These are phyloP conservation scores for Vitis hybrid DNA, from an alignment of 177 flowering plant species.

Conservation along the genomic window DNA sequence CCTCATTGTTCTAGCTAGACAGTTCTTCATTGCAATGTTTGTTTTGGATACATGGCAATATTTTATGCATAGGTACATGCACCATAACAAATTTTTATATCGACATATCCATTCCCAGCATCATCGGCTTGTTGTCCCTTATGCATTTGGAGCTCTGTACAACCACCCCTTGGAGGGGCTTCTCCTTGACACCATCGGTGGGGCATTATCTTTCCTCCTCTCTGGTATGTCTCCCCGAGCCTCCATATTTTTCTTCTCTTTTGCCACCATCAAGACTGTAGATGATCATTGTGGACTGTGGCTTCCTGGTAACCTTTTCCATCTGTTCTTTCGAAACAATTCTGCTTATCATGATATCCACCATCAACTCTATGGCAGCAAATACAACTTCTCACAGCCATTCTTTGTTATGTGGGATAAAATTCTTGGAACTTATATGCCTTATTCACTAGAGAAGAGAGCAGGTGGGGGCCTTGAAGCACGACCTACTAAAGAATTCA, in stretches of 20 bases:
- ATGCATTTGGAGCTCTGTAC: conserved; percentile 90
- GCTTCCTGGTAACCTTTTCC: conserved; percentile 91
- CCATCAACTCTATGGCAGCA: conserved; percentile 86
- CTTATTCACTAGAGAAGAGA: conserved; percentile 71
- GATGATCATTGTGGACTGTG: conserved; percentile 95
- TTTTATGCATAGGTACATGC: conserved; percentile 93
- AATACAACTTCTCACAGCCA: conserved; percentile 92
- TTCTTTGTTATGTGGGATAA: conserved; percentile 86
- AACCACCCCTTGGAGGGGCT: conserved; percentile 91
- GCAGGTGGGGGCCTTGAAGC: conserved; percentile 82
- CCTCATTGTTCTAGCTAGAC: conserved; percentile 43
- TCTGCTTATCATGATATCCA: conserved; percentile 91
- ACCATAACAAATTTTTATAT: conserved; percentile 87
- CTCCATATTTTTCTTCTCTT: conserved; percentile 91
- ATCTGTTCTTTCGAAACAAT: conserved; percentile 72
- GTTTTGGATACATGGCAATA: conserved; percentile 94
- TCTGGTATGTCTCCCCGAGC: conserved; percentile 87
- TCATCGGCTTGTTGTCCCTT: conserved; percentile 88
- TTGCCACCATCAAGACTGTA: conserved; percentile 86
- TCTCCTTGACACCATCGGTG: conserved; percentile 80
- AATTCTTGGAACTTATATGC: conserved; percentile 89
- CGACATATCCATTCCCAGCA: conserved; percentile 87
- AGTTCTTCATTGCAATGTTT: conserved; percentile 73
- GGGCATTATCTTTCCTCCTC: conserved; percentile 76
- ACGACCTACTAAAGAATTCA: conserved; percentile 51